Conservation (phyloP, 1,139 yeast genomes). For the Blastobotrys malaysiensis region DNA sequence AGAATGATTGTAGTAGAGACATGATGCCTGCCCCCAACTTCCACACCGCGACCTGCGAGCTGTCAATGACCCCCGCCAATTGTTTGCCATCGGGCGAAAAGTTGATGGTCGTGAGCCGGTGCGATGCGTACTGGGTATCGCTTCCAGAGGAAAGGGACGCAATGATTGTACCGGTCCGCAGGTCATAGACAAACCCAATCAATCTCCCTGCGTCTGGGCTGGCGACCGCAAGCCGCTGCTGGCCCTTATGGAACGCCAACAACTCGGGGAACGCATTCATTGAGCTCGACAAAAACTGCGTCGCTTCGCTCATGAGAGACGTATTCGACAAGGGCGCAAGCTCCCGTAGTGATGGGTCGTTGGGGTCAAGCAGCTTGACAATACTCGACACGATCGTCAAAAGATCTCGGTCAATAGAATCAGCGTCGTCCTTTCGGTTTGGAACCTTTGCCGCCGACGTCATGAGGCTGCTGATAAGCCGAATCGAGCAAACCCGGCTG, state of each 20-base stretch:
- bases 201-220: slow-evolving; percentile 14
- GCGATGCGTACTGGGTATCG: slow-evolving; percentile 4
- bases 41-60: slow-evolving; percentile 13
- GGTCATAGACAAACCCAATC: slow-evolving; percentile 24
- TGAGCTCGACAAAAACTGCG: slow-evolving; percentile 21
- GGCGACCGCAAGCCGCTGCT: slow-evolving; percentile 26
- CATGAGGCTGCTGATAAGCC: slow-evolving; percentile 20
- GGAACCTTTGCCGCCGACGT: slow-evolving; percentile 6
- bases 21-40: slow-evolving; percentile 18
- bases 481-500: slow-evolving; percentile 22
- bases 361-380: slow-evolving; percentile 23
- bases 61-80: slow-evolving; percentile 18
- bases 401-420: slow-evolving; percentile 12
- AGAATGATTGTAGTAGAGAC: slow-evolving; percentile 15
- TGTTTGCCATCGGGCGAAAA: slow-evolving; percentile 27
- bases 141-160: slow-evolving; percentile 17
- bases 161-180: slow-evolving; percentile 23
- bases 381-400: slow-evolving; percentile 23
- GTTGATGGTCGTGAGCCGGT: slow-evolving; percentile 11
- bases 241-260: slow-evolving; percentile 25
- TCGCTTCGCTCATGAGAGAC: slow-evolving; percentile 24
- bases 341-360: slow-evolving; percentile 18
- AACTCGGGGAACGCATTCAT: slow-evolving; percentile 20
- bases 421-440: neutral
- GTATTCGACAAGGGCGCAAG: slow-evolving; percentile 19